Percentiles rank a stretch among this genome's conserved stretches.
Evolutionary conservation across 495 filamentous ascomycete genomes (phyloP).

Genomic region (Arthonia radiata): DNA sequence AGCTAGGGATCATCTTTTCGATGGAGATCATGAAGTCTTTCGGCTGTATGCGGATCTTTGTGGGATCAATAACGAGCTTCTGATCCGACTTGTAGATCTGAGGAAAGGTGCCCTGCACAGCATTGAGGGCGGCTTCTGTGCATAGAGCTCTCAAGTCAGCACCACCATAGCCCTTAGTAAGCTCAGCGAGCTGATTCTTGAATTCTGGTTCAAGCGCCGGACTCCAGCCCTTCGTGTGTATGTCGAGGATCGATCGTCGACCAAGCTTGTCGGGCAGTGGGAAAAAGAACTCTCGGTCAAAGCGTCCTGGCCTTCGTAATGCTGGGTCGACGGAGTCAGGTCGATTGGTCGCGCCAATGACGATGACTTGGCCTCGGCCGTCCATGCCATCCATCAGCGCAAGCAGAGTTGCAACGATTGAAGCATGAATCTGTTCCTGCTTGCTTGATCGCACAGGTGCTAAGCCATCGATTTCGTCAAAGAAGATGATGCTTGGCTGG

Average conservation of each 20-base stretch:
- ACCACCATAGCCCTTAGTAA: constrained; percentile 90
- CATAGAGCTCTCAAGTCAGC: constrained; percentile 83
- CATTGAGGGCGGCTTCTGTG: constrained; percentile 96
- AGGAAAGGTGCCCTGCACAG: constrained; percentile 81
- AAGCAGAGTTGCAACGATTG: constrained; percentile 83
- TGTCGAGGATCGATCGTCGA: constrained; percentile 67
- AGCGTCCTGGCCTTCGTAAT: constrained; percentile 75
- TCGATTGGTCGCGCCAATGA: constrained; percentile 93
- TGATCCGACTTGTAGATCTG: constrained; percentile 83
- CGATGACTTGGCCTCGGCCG: constrained; percentile 87
- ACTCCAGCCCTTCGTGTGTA: constrained; percentile 88
- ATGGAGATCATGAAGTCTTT: constrained; percentile 93
- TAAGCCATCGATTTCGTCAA: constrained; percentile 92
- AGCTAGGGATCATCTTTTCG: constrained; percentile 89
- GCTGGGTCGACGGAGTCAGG: constrained; percentile 94
- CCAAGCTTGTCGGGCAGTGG: constrained; percentile 61
- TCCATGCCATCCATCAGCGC: constrained; percentile 99
- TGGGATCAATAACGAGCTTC: constrained; percentile 72
- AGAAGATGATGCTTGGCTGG: constrained; percentile 97
- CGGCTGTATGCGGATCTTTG: constrained; percentile 56
- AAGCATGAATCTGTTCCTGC: constrained; percentile 94
- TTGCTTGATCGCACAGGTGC: constrained; percentile 91
- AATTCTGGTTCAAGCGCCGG: constrained; percentile 45
- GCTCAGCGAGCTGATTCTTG: constrained; percentile 58
- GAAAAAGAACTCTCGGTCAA: constrained; percentile 96